Base-by-base conservation (phyloP, 306 rosid genomes). In the Urtica urens region DNA sequence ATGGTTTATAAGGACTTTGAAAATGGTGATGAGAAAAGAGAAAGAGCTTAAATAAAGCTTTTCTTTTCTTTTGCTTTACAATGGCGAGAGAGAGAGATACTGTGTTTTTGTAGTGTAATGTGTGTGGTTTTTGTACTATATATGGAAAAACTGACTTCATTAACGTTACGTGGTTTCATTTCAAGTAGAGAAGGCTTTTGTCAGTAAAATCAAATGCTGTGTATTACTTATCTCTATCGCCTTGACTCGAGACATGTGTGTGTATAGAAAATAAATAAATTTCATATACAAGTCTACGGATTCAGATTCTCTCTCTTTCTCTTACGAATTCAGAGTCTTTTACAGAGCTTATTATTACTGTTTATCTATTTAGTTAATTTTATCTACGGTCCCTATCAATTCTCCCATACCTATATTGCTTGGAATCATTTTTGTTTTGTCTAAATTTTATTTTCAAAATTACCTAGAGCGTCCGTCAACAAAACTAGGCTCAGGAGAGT, bases 1-100 rank as follows among this genome's bases (percentile, higher is more conserved):
- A 66, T 74, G 79, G 65, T 56, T 55, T 55, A 45, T 62, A 25
- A 30, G 37, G 39, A 71, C 72, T 53, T 80, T 59, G 77, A 68
- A 72, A 38, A 26, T 26, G 63, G 72, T 66, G 75, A 69, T 57
- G 46, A 18, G 48, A 34, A 29, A 72, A 66, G 29, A 66, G 54
- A 57, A 23, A 26, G 24, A 23, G 28, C 7, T 24, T n/a, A n/a
- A 51, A 24, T 21, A 22, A 64, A 54, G 49, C 62, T 69, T 70
- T 77, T 44, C 52, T 23, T 23, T 40, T 51, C 56, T 51, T 51
- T 51, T 51, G 23, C 57, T 51, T 34, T 51, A 11, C 23, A 34
- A 52, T 5, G n/a, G 22, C 13, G 55, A 19, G 51, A 22, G 55
- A 50, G 43, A 38, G 51, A 44, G 55, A 40, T 28, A 44, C 55